phyloP scores from a whole-genome alignment of 208 protist genomes.

The Leishmania arabica region DNA sequence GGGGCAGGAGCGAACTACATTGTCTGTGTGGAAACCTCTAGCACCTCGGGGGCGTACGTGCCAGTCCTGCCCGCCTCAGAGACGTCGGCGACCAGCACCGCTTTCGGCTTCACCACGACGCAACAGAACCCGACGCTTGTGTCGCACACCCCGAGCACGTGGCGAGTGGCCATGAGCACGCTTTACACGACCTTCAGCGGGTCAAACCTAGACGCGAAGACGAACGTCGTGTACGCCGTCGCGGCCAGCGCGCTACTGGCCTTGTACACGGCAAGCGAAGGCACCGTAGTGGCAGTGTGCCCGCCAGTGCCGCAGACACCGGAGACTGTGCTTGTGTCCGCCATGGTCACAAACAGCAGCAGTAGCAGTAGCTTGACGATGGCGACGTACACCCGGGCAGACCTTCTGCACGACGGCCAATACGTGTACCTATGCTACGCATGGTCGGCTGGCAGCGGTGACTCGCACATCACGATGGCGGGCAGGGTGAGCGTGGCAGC shows the following conservation, averaged over 20 bases:
- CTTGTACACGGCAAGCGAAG: conserved; percentile 9
- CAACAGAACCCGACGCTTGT: conserved; percentile 41
- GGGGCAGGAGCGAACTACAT: conserved; percentile 51
- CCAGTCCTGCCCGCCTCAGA: conserved; percentile 51
- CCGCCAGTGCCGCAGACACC: conserved; percentile 36
- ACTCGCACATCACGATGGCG: conserved; percentile 56
- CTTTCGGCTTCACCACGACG: conserved; percentile 53
- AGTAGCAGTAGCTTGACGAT: conserved; percentile 28
- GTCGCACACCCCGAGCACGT: conserved; percentile 40
- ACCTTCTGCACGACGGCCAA: conserved; percentile 37
- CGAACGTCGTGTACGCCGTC: conserved; percentile 59
- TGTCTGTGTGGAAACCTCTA: conserved; percentile 56
- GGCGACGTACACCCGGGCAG: conserved; percentile 46
- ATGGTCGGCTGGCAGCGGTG: conserved; percentile 40
- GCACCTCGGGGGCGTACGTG: conserved; percentile 45
- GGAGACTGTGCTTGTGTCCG: conserved; percentile 42
- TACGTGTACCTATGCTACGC: conserved; percentile 79
- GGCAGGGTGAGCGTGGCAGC: conserved; percentile 40
- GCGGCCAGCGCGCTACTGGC: conserved; percentile 34
- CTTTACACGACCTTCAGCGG: conserved; percentile 62
- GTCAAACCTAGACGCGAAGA: conserved; percentile 40
- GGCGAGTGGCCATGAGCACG: conserved; percentile 66
- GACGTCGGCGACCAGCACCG: conserved; percentile 28
- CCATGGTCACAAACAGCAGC: conserved; percentile 20
- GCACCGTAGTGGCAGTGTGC: conserved; percentile 47